Evolutionary conservation across 2,329 filamentous ascomycete genomes (phyloP).

Genomic region (Curvularia eragrostidis): DNA sequence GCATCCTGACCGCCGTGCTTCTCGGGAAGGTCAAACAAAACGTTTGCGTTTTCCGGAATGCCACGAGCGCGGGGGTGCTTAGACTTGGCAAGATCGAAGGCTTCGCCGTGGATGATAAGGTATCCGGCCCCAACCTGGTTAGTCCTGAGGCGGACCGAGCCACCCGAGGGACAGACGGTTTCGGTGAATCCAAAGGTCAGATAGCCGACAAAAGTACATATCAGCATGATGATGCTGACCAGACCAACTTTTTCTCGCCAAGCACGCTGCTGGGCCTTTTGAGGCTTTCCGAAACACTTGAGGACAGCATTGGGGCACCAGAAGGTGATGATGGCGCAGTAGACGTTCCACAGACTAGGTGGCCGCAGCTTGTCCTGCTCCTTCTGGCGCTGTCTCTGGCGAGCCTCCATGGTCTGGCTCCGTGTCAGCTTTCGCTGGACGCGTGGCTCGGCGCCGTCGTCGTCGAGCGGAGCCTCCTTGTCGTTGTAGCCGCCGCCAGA

Average conservation of each 20-base stretch:
- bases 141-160: constrained; percentile 71
- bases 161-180: constrained; percentile 78
- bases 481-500: constrained; percentile 50
- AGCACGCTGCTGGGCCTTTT: constrained; percentile 85
- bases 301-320: constrained; percentile 90
- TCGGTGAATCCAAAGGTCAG: constrained; percentile 96
- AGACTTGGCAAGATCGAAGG: constrained; percentile 81
- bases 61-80: constrained; percentile 81
- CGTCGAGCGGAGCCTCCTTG: constrained; percentile 47
- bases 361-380: constrained; percentile 71
- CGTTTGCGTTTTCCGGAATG: constrained; percentile 75
- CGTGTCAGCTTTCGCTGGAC: constrained; percentile 70
- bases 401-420: constrained; percentile 63
- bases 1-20: constrained; percentile 89
- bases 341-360: constrained; percentile 91
- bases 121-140: constrained; percentile 83
- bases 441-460: constrained; percentile 28
- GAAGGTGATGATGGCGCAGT: constrained; percentile 92
- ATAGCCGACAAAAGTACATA: constrained; percentile 90
- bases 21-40: constrained; percentile 83
- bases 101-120: constrained; percentile 95
- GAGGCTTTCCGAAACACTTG: constrained; percentile 81
- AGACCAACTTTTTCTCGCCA: constrained; percentile 99
- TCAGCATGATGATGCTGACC: constrained; percentile 87
- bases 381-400: constrained; percentile 66